These are phyloP conservation scores for Penicillium nordicum DNA, from an alignment of 2,329 filamentous ascomycete genomes.

Conservation along the genomic window DNA sequence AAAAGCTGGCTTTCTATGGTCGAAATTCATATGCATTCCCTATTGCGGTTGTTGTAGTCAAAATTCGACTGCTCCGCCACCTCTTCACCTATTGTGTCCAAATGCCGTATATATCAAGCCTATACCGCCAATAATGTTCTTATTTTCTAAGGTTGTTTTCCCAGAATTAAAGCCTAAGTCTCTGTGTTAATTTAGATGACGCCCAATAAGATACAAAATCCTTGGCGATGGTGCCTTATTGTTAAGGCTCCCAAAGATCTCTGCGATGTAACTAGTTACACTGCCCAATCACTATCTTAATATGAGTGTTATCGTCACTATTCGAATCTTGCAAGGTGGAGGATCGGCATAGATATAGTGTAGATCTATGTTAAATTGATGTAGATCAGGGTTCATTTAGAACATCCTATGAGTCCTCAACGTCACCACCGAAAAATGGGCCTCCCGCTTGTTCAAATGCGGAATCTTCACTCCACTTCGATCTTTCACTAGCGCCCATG, in stretches of 20 bases:
- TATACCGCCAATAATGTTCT: too few species aligned
- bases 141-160: too few species aligned
- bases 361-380: not conserved
- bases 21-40: too few species aligned
- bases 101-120: too few species aligned
- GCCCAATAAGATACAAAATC: not conserved
- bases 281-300: not conserved
- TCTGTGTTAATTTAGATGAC: not conserved
- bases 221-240: not conserved
- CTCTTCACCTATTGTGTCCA: too few species aligned
- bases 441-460: not conserved
- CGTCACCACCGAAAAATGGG: conserved; percentile 11
- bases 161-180: too few species aligned
- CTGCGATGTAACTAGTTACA: not conserved
- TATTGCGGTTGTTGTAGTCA: too few species aligned
- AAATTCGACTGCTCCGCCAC: too few species aligned
- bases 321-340: not conserved
- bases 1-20: too few species aligned
- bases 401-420: conserved; percentile 4
- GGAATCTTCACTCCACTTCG: conserved; percentile 1
- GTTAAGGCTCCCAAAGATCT: not conserved
- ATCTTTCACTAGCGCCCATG: not conserved
- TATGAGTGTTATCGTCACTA: not conserved
- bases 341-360: not conserved
- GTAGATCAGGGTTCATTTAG: not conserved